Conservation (phyloP, 2,329 filamentous ascomycete genomes). For the Lachnellula willkommii region DNA sequence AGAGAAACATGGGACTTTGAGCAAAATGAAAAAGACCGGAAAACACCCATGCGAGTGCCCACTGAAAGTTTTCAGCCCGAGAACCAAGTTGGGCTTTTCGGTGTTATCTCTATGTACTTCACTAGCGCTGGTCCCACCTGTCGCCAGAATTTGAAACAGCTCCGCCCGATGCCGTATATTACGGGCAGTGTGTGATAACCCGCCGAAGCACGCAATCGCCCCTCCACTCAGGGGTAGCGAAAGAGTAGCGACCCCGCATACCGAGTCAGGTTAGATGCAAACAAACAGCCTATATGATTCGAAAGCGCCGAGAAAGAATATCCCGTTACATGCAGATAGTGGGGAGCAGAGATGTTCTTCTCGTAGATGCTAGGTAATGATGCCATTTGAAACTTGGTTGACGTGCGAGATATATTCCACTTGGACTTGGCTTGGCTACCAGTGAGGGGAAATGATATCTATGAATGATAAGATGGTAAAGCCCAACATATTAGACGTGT, state of each 20-base stretch:
- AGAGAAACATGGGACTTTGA: no score
- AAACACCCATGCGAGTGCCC: no score
- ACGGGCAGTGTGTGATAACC: conserved; percentile 8
- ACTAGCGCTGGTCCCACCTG: neutral
- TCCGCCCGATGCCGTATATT: neutral
- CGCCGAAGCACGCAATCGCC: conserved; percentile 17
- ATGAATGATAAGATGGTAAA: no score
- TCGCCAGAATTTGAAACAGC: neutral
- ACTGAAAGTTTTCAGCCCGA: neutral
- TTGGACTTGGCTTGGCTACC: no score
- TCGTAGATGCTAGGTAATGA: neutral
- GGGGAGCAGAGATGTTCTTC: neutral
- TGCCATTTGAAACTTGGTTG: neutral
- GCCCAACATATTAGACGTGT: neutral
- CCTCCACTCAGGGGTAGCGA: neutral
- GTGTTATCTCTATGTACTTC: neutral
- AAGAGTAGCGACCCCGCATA: neutral
- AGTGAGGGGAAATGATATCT: no score
- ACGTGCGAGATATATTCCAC: neutral
- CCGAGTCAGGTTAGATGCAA: neutral
- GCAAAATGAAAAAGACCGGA: no score
- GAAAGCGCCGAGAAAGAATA: neutral
- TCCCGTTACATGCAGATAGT: neutral
- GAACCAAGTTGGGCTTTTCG: neutral
- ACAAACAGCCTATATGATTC: neutral